A percentile compares a stretch with the other conserved stretches of the same genome.
Evolutionary conservation across 176 grass and related monocot genomes (phyloP).

Genomic region (Rhynchospora breviuscula): DNA sequence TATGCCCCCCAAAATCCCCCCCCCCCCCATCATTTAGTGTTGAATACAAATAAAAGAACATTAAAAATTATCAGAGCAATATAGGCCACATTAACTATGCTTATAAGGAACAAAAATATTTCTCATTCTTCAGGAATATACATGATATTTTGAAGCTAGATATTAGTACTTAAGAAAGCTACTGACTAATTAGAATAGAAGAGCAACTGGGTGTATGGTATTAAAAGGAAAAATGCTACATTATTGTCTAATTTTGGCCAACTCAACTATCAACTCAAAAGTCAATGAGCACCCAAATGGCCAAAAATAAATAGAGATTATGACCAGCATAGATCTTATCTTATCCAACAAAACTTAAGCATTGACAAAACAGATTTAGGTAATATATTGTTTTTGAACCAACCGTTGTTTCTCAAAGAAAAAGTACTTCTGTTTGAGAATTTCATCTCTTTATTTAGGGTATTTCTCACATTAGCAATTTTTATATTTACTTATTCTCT

Average conservation of each 20-base stretch:
- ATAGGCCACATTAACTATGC: not conserved
- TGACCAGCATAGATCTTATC: not conserved
- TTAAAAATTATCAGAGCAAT: not conserved
- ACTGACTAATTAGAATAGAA: not conserved
- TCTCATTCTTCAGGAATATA: not conserved
- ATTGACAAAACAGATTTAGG: not conserved
- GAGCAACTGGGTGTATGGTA: not conserved
- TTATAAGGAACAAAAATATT: not conserved
- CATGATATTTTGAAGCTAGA: not conserved
- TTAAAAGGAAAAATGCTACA: not conserved
- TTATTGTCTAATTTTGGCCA: not conserved
- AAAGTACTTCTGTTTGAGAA: not conserved
- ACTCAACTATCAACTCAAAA: not conserved
- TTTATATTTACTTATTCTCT: not conserved
- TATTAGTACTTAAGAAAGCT: not conserved
- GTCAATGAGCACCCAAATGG: not conserved
- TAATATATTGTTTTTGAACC: not conserved
- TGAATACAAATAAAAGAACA: not conserved
- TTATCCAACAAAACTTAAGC: not conserved
- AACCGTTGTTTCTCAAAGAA: not conserved
- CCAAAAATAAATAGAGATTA: not conserved
- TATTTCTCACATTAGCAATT: not conserved
- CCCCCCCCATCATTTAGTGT: not conserved
- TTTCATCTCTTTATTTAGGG: not conserved
- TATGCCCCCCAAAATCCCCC: not conserved